Conservation (phyloP, 768 basidiomycete species). For the Rhodosporidiobolus odoratus region DNA sequence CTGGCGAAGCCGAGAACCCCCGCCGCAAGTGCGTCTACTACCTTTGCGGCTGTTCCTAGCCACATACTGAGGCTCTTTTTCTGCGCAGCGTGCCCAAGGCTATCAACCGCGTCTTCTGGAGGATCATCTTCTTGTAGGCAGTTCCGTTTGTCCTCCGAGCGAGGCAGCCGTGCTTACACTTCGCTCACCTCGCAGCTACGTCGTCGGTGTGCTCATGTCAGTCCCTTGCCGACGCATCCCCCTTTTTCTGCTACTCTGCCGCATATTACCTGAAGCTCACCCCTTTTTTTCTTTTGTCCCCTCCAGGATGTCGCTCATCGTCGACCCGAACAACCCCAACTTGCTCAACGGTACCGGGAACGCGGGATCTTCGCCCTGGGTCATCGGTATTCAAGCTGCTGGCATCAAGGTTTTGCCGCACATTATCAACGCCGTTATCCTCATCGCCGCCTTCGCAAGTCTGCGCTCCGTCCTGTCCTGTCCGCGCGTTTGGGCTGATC, state of each 20-base stretch:
- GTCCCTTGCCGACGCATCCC: no score
- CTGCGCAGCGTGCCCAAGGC: constrained; percentile 59
- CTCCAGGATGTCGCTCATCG: constrained; percentile 66
- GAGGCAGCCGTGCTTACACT: neutral
- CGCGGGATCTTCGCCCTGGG: constrained; percentile 55
- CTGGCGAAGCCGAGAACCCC: constrained; percentile 51
- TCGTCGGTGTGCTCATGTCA: constrained; percentile 12
- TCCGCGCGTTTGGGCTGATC: neutral
- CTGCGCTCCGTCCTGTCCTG: constrained; percentile 47
- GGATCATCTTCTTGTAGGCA: constrained; percentile 74
- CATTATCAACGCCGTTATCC: constrained; percentile 55
- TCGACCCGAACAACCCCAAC: constrained; percentile 66
- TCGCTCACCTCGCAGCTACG: neutral
- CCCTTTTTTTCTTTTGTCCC: no score
- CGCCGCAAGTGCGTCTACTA: constrained; percentile 46
- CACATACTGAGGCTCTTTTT: neutral
- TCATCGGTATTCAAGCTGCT: constrained; percentile 52
- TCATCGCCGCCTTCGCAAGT: constrained; percentile 71
- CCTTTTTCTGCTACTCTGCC: neutral
- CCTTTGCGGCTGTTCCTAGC: neutral
- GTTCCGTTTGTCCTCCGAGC: neutral
- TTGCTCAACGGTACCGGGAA: constrained; percentile 47
- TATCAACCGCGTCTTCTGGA: constrained; percentile 63
- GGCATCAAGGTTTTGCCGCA: constrained; percentile 80
- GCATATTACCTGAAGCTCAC: neutral